Conservation (phyloP, 352 stramenopile species). For the Phytophthora capsici region DNA sequence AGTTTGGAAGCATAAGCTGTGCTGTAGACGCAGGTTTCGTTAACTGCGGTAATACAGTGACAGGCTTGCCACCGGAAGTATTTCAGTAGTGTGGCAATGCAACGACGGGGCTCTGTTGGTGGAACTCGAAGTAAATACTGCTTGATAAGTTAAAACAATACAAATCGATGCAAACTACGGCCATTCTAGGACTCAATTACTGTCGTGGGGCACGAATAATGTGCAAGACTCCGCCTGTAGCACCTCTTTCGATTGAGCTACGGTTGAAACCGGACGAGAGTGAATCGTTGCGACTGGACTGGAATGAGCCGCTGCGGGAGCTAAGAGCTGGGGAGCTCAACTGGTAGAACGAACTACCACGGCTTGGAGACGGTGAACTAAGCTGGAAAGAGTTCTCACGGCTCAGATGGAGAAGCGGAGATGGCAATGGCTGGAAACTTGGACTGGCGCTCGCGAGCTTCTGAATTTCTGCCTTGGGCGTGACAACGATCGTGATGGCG, state of each 20-base stretch:
- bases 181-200: conserved; percentile 5
- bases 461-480: conserved; percentile 32
- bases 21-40: conserved; percentile 5
- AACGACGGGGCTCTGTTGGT: conserved; percentile 4
- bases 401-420: conserved; percentile 27
- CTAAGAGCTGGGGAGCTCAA: conserved; percentile 18
- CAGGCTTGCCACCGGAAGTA: conserved; percentile 18
- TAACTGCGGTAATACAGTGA: conserved; percentile 16
- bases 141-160: neutral
- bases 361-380: conserved; percentile 19
- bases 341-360: conserved; percentile 24
- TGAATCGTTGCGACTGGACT: conserved; percentile 12
- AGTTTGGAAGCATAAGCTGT: neutral
- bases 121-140: neutral
- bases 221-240: conserved; percentile 23
- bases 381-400: conserved; percentile 35
- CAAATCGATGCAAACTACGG: neutral
- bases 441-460: conserved; percentile 22
- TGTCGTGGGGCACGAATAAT: conserved; percentile 23
- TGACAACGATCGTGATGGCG: conserved; percentile 37
- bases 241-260: neutral
- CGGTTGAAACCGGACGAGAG: neutral
- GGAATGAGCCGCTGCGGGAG: conserved; percentile 13
- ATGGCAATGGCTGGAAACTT: conserved; percentile 34
- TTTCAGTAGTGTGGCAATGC: conserved; percentile 34